Evolutionary conservation across 768 basidiomycete genomes (phyloP).

Genomic region (Suillus hirtellus): DNA sequence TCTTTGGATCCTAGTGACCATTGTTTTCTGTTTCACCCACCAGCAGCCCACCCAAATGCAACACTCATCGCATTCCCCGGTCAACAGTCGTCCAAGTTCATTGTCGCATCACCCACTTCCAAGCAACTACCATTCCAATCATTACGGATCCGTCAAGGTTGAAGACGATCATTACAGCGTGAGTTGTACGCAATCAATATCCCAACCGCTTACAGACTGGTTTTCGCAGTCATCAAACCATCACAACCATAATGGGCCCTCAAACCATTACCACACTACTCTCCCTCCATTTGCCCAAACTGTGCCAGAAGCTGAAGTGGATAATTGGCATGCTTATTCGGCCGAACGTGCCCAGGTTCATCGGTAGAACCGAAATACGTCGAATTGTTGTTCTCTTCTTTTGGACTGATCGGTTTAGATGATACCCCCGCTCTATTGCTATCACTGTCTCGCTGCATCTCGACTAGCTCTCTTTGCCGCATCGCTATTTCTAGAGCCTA

Average conservation of each 20-base stretch:
- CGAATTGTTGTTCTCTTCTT: neutral
- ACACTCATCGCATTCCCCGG: conserved; percentile 50
- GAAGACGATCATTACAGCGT: conserved; percentile 67
- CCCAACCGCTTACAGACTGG: neutral
- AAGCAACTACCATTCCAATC: conserved; percentile 44
- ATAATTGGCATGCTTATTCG: conserved; percentile 65
- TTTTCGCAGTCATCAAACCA: conserved; percentile 34
- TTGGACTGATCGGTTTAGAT: conserved; percentile 24
- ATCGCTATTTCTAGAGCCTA: conserved; percentile 26
- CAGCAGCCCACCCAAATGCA: conserved; percentile 72
- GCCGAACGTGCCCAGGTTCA: conserved; percentile 62
- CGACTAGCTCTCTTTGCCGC: conserved; percentile 19
- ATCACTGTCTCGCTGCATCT: conserved; percentile 24
- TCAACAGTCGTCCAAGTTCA: conserved; percentile 47
- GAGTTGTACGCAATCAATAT: conserved; percentile 25
- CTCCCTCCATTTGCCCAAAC: conserved; percentile 51
- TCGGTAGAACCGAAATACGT: conserved; percentile 39
- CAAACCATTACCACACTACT: conserved; percentile 43
- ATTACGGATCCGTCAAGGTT: conserved; percentile 61
- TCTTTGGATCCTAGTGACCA: conserved; percentile 61
- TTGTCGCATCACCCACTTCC: conserved; percentile 41
- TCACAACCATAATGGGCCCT: conserved; percentile 34
- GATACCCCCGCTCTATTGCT: conserved; percentile 39
- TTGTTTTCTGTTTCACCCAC: conserved; percentile 39
- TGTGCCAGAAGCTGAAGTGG: conserved; percentile 44